Percentiles rank a stretch among this genome's conserved stretches.
phyloP scores from a whole-genome alignment of 257 asterid genomes.

The Datura wrightii region DNA sequence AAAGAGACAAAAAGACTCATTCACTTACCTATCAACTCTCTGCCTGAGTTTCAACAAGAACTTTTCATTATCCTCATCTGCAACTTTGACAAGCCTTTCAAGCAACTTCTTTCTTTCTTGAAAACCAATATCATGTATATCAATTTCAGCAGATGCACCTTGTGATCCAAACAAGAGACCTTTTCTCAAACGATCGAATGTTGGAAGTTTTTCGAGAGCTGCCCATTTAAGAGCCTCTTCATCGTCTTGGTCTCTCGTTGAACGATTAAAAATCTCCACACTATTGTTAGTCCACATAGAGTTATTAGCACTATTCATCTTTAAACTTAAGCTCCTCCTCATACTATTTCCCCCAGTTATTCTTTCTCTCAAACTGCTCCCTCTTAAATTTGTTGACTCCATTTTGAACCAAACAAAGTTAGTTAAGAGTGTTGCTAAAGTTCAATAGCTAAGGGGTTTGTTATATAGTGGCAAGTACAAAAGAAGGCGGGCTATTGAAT shows the following conservation, averaged over 20 bases:
- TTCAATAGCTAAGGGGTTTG: background rate
- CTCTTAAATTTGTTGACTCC: background rate
- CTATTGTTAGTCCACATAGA: conserved; percentile 17
- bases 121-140: conserved; percentile 12
- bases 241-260: background rate
- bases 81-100: conserved; percentile 59
- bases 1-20: background rate
- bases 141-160: conserved; percentile 9
- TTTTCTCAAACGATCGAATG: conserved; percentile 20
- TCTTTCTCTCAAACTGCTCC: conserved; percentile 18
- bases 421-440: background rate
- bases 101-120: conserved; percentile 52
- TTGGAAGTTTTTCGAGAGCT: conserved; percentile 21
- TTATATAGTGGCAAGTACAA: background rate
- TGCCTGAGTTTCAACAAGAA: conserved; percentile 60
- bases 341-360: background rate
- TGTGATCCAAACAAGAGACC: conserved; percentile 25
- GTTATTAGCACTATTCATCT: conserved; percentile 6
- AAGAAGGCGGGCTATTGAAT: background rate
- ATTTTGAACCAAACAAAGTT: conserved; percentile 8
- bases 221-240: conserved; percentile 28
- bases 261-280: conserved; percentile 23
- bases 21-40: conserved; percentile 57
- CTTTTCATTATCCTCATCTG: conserved; percentile 73
- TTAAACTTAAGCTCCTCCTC: background rate